Evolutionary conservation across 192 early-diverging fungal genomes (phyloP), one percentile per base, ranked within the genome.

Genomic region (Coemansia interrupta): DNA sequence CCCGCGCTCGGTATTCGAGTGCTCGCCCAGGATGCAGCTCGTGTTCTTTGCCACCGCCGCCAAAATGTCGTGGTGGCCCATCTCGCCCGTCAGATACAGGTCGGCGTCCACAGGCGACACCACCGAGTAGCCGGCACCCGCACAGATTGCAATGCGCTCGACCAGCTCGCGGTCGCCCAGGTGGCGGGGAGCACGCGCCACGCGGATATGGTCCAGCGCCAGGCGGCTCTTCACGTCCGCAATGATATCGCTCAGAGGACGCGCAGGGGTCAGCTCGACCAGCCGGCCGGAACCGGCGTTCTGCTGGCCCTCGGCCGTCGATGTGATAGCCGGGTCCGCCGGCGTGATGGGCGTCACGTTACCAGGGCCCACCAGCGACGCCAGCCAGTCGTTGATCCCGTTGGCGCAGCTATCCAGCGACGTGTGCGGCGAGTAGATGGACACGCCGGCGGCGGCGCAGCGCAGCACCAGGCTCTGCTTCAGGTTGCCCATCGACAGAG

Each of bases 11-110:
- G 92, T 90, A 62, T 97, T 97, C 17, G 91, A 81, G 57, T 97
- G 95, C 68, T 97, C 95, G 56, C 83, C 85, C 54, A 97, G 77
- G 36, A 97, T 83, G 3, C 94, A 91, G 57, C 90, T 91, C 12
- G 86, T 90, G 54, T 83, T 81, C 41, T 85, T 82, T 9, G 84
- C 86, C 5, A 89, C 54, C 12, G 92, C 90, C 22, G 85, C 90
- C n/a, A 98, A 81, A 5, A 94, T 86, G 41, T 94, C 92, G 50
- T 98, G 96, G 63, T 98, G 96, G 13, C 86, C 86, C 87, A 98
- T 92, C 82, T 98, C 96, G 13, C 94, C 96, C 8, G 96, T 94
- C 29, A 92, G 84, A 61, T 85, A 92, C 23, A 98, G 60, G 68
- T 96, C 94, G 3, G 92, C 87, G 9, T 39, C 3, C 0, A 73